Base-by-base conservation (phyloP, 805 yeast genomes). In the Nakazawaea anatomiae region DNA sequence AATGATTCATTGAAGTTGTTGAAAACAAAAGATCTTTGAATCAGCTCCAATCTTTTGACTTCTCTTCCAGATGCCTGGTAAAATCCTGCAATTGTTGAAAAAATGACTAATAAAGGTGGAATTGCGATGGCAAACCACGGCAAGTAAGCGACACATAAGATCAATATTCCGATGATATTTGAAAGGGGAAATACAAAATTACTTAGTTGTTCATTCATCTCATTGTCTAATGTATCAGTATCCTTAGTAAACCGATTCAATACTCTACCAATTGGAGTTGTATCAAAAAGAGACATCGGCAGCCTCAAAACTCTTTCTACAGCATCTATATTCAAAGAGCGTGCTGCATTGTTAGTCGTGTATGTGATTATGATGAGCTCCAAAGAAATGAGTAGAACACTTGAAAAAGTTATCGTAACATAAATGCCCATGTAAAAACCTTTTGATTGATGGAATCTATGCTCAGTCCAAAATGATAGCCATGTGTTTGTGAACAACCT, bases 211-310 rank as follows among this genome's bases (percentile, higher is more conserved):
- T 86, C 90, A 51, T 80, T 77, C 52, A 89, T 68, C 65, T 86
- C 92, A 62, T 87, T 88, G 60, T 89, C 96, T 63, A 88, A 69
- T 4, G 82, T 82, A 63, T 89, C 96, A 0, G 94, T 85, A 65
- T 89, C 96, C 58, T 88, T 88, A 3, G 96, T 88, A 64, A 89
- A 89, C 57, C 96, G 73, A 66, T 88, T 89, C 63, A 90, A 70
- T 52, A 89, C 82, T 57, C 96, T 75, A 1, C 97, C 96, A 73
- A 87, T 76, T 14, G 97, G 97, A 0, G 95, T 87, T 8, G 89
- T 81, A 61, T 90, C 96, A 67, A 89, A 75, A 62, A 80, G 89
- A 0, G 83, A 68, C 91, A 88, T 87, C 45, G 96, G 96, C 1
- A 94, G 82, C 54, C 82, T 83, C 53, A 89, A 69, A 10, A 89